Conservation (phyloP, 2,329 filamentous ascomycete species). For the Alternaria arborescens region DNA sequence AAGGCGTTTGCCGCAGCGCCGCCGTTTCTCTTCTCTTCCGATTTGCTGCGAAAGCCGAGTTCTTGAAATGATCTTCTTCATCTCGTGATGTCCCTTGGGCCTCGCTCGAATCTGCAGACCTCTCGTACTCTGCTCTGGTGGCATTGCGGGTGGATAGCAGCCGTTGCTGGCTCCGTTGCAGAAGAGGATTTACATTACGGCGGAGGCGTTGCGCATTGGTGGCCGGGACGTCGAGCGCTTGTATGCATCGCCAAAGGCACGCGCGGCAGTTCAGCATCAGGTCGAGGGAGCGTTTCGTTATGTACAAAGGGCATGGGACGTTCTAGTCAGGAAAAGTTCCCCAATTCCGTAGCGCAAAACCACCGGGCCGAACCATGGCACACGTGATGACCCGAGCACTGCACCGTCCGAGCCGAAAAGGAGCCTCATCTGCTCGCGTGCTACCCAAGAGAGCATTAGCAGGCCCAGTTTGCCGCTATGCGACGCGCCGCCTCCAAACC, state of each 20-base stretch:
- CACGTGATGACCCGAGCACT: conserved; percentile 26
- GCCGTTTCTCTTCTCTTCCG: conserved; percentile 35
- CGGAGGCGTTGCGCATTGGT: conserved; percentile 30
- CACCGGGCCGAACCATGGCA: conserved; percentile 17
- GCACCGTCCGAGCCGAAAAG: conserved; percentile 2
- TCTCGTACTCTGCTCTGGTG: conserved; percentile 14
- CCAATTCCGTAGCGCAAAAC: conserved; percentile 15
- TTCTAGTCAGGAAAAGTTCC: conserved; percentile 27
- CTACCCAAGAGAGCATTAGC: conserved; percentile 11
- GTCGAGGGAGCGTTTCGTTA: conserved; percentile 19
- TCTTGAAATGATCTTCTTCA: conserved; percentile 36
- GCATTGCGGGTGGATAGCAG: conserved; percentile 22
- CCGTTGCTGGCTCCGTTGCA: conserved; percentile 29
- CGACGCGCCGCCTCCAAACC: conserved; percentile 21
- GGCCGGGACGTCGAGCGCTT: conserved; percentile 49
- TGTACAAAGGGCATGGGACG: conserved; percentile 15
- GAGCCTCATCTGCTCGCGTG: conserved; percentile 12
- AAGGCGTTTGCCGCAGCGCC: conserved; percentile 24
- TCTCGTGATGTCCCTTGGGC: conserved; percentile 19
- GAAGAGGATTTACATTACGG: conserved; percentile 29
- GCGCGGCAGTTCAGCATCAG: conserved; percentile 57
- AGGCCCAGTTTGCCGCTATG: conserved; percentile 17
- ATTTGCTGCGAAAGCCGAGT: conserved; percentile 35
- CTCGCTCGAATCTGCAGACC: conserved; percentile 11
- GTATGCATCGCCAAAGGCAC: conserved; percentile 55